Evolutionary conservation across 2,329 filamentous ascomycete species (phyloP).

Genomic region (Colletotrichum sublineola): DNA sequence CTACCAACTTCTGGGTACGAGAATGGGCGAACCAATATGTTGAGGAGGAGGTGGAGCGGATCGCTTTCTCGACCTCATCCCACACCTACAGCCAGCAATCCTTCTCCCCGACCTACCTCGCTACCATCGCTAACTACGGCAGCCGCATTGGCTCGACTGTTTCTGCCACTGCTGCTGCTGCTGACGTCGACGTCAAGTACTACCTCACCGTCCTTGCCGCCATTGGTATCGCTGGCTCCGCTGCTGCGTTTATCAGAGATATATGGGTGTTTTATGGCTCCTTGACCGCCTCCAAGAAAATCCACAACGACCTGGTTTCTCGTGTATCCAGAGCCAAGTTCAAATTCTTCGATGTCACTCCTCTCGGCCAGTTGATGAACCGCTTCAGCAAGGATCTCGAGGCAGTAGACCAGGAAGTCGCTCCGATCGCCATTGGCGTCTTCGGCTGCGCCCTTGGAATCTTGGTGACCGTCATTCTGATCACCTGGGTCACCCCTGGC

Average conservation of each 20-base stretch:
- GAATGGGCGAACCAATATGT: constrained; percentile 94
- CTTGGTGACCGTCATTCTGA: constrained; percentile 87
- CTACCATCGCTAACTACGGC: constrained; percentile 56
- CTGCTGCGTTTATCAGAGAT: constrained; percentile 87
- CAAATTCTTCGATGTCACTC: constrained; percentile 97
- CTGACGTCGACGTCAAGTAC: constrained; percentile 83
- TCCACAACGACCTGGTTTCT: constrained; percentile 84
- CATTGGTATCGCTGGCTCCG: constrained; percentile 81
- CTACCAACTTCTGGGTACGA: constrained; percentile 94
- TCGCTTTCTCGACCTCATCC: constrained; percentile 53
- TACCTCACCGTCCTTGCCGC: constrained; percentile 87
- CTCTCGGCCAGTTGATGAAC: constrained; percentile 96
- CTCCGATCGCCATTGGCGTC: constrained; percentile 86
- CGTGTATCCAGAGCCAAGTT: constrained; percentile 91
- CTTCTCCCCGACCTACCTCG: constrained; percentile 55
- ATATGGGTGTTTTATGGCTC: constrained; percentile 94
- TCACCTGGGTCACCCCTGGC: constrained; percentile 88
- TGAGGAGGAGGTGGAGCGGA: constrained; percentile 55
- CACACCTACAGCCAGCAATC: constrained; percentile 53
- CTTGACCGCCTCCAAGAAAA: constrained; percentile 84
- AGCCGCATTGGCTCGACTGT: constrained; percentile 50
- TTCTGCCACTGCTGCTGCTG: constrained; percentile 52
- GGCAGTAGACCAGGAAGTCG: constrained; percentile 94
- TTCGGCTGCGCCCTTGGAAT: constrained; percentile 76
- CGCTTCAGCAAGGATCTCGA: constrained; percentile 98